Base-by-base conservation (phyloP, 2,329 filamentous ascomycete species). In the Paradendryphiella salina region DNA sequence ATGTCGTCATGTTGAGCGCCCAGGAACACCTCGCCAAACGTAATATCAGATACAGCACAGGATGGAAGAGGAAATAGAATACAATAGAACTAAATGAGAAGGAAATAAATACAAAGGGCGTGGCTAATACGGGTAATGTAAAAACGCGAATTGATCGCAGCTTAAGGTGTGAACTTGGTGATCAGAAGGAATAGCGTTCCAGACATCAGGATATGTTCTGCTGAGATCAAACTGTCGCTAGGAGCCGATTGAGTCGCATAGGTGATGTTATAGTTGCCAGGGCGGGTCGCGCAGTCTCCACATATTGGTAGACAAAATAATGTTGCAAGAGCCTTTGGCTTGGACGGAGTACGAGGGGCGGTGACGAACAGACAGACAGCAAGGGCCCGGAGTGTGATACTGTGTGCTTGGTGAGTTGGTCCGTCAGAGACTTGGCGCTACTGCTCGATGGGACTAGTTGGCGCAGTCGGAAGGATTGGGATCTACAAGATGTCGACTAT, bases 1-100 rank as follows among this genome's bases (percentile, higher is more conserved):
- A 38, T 45, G 34, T 35, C 34, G 18, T 41, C 20, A 32, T 21
- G 14, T 36, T 35, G 31, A 37, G 34, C 39, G 47, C 35, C 51
- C 35, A 13, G 14, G 5, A 48, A 56, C 37, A 41, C 49, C 52
- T 53, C 43, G 52, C 49, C 17, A 46, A 53, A 53, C 29, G 18
- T 48, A 43, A 36, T 17, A 28, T 23, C 13, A 36, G 14, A 32
- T 36, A 18, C 31, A 39, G 10, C 35, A 15, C 14, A 32, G 36
- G 38, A 34, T 14, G 20, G 15, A 14, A 4, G 21, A 42, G 8
- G 18, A 41, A 26, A 43, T 37, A 28, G n/a, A 21, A 14, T 50
- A 39, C 23, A 42, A 18, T 39, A 5, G 32, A 33, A 28, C 20
- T 2, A 42, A n/a, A 28, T 14, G 26, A 32, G 29, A 35, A 18